Conservation (phyloP, 805 yeast species). For the Torulaspora quercuum region DNA sequence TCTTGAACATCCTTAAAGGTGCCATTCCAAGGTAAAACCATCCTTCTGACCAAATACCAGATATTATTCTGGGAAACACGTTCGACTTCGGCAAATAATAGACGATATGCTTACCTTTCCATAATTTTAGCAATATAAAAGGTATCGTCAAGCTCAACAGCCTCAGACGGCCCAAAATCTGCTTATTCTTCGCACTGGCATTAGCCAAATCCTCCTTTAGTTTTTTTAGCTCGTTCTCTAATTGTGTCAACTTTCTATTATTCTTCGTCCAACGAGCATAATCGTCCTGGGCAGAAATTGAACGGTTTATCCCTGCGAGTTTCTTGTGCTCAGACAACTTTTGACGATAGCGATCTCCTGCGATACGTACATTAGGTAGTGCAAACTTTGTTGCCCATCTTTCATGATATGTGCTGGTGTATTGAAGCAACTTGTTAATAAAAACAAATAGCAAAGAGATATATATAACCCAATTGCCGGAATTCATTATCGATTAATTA, state of each 20-base stretch:
- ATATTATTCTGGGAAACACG: slow-evolving; percentile 32
- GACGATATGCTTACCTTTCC: slow-evolving; percentile 35
- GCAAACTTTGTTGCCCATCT: slow-evolving; percentile 19
- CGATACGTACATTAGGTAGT: slow-evolving; percentile 24
- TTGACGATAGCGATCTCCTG: slow-evolving; percentile 31
- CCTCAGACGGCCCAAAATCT: slow-evolving; percentile 21
- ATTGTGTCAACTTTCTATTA: slow-evolving; percentile 63
- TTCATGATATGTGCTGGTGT: slow-evolving; percentile 24
- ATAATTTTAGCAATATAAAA: slow-evolving; percentile 31
- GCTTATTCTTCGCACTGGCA: slow-evolving; percentile 11
- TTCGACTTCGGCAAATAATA: slow-evolving; percentile 28
- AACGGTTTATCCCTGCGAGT: slow-evolving; percentile 50
- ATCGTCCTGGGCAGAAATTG: slow-evolving; percentile 83
- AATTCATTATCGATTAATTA: too few species aligned
- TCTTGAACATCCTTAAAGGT: slow-evolving; percentile 25
- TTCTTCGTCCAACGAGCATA: slow-evolving; percentile 95
- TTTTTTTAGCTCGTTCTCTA: slow-evolving; percentile 49
- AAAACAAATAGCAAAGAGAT: slow-evolving; percentile 22
- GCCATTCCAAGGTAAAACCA: slow-evolving; percentile 29
- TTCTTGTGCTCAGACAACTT: slow-evolving; percentile 45
- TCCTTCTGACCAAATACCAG: slow-evolving; percentile 35
- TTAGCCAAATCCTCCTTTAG: slow-evolving; percentile 40
- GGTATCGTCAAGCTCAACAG: slow-evolving; percentile 34
- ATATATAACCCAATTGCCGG: slow-evolving; percentile 21
- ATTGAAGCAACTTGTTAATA: slow-evolving; percentile 25